A percentile compares a stretch with the other conserved stretches of the same genome.
phyloP scores from a whole-genome alignment of 306 rosid species.

The Oemleria cerasiformis region DNA sequence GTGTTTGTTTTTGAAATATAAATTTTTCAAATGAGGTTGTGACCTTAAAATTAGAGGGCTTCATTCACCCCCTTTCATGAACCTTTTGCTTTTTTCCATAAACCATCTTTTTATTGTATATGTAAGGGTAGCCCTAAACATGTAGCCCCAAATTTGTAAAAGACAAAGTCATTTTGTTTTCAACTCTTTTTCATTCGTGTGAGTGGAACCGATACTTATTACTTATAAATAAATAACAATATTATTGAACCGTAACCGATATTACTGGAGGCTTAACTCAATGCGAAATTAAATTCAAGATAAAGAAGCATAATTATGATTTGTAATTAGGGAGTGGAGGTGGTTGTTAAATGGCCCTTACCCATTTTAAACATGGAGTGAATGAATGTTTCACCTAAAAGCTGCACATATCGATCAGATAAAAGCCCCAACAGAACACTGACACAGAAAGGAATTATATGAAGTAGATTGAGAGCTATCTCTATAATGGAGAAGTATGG shows the following conservation, averaged over 20 bases:
- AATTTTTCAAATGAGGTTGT: constrained; percentile 2
- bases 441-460: background rate
- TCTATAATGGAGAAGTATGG: constrained; percentile 2
- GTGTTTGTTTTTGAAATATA: background rate
- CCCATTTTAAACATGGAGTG: background rate
- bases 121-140: background rate
- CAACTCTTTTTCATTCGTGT: background rate
- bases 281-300: background rate
- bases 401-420: background rate
- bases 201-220: no score
- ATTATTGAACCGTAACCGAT: no score
- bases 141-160: background rate
- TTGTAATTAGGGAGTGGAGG: no score
- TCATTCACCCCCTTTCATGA: background rate
- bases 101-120: background rate
- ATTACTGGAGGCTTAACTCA: no score
- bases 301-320: no score
- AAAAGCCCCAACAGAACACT: background rate
- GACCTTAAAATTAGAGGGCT: background rate
- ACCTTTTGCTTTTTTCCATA: background rate
- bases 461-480: background rate
- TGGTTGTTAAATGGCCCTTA: no score
- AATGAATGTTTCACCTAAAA: constrained; percentile 4
- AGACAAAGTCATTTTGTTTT: background rate
- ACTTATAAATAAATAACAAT: no score